Base-by-base conservation (phyloP, 83 land plant species). In the Thuja plicata region DNA sequence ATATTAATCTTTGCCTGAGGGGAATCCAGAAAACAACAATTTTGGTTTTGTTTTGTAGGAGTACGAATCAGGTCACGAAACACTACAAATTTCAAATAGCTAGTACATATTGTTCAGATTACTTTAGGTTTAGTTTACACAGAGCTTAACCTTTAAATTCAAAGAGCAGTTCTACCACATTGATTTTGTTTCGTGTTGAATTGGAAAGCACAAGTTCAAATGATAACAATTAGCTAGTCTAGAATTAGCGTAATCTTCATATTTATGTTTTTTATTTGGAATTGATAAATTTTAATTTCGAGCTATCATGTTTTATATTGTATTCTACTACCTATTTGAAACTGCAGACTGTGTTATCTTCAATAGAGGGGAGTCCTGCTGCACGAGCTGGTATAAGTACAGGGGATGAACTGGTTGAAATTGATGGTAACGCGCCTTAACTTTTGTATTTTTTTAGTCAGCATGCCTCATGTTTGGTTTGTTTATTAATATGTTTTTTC, bases 331-430 rank as follows among this genome's bases (percentile, higher is more conserved):
- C 45, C n/a, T 83, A 48, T 83, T 43, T 83, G 32, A 48, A 83
- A 83, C 46, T 84, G 19, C 92, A 98, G 99, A 93, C 96, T 79
- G 99, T 98, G 85, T 76, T 96, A 81, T 96, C 99, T 87, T 93
- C 98, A 24, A 84, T 98, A 89, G 97, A 97, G 19, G 97, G 97
- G 50, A 97, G 99, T 90, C 99, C 99, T 32, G 98, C 99, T 74
- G 94, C 91, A 84, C 95, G 95, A 87, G 99, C 99, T 89, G 98
- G 98, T 43, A 97, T 98, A 78, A 95, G 93, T 87, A 91, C 95
- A 88, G 99, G 99, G 74, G 99, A 98, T 91, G 99, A 98, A 85
- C 88, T 98, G 38, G 87, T 98, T 82, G 96, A 96, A 82, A 98
- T 98, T 86, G 93, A 98, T 94, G 99, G 99, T 98, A 88, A 73